These are phyloP conservation scores for Barbatosphaeria neglecta DNA, from an alignment of 495 filamentous ascomycete genomes.

Conservation along the genomic window DNA sequence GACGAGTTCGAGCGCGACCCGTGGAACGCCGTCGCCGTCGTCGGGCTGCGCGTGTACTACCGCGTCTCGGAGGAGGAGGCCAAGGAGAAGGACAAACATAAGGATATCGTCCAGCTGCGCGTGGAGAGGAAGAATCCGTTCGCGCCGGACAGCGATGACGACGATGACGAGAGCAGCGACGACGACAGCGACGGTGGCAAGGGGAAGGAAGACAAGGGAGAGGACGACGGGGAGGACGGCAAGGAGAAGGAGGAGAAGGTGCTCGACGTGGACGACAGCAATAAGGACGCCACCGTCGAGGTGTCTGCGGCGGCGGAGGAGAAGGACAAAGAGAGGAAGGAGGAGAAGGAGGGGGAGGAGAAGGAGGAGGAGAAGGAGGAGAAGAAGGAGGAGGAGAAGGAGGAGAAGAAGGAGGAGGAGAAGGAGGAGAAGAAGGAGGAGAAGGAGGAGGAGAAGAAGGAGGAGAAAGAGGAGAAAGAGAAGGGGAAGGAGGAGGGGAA, in stretches of 20 bases:
- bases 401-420: neutral
- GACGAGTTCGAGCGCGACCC: conserved; percentile 47
- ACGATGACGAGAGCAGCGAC: conserved; percentile 1
- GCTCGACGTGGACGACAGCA: conserved; percentile 36
- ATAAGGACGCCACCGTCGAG: conserved; percentile 31
- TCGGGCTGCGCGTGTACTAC: conserved; percentile 66
- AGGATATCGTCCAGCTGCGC: neutral
- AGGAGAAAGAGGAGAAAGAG: conserved; percentile 12
- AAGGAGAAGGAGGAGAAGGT: conserved; percentile 22
- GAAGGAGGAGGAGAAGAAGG: conserved; percentile 11
- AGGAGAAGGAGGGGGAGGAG: neutral
- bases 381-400: neutral
- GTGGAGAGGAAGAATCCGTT: neutral
- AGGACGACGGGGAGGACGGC: neutral
- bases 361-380: neutral
- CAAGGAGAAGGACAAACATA: conserved; percentile 7
- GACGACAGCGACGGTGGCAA: neutral
- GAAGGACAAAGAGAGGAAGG: conserved; percentile 6
- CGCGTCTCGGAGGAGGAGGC: conserved; percentile 43
- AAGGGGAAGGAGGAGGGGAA: neutral
- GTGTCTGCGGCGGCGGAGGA: conserved; percentile 12
- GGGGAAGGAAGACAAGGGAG: neutral
- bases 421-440: neutral
- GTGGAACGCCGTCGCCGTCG: conserved; percentile 79
- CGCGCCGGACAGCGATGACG: conserved; percentile 1